Base-by-base conservation (phyloP, 306 rosid species). In the Notholithocarpus densiflorus region DNA sequence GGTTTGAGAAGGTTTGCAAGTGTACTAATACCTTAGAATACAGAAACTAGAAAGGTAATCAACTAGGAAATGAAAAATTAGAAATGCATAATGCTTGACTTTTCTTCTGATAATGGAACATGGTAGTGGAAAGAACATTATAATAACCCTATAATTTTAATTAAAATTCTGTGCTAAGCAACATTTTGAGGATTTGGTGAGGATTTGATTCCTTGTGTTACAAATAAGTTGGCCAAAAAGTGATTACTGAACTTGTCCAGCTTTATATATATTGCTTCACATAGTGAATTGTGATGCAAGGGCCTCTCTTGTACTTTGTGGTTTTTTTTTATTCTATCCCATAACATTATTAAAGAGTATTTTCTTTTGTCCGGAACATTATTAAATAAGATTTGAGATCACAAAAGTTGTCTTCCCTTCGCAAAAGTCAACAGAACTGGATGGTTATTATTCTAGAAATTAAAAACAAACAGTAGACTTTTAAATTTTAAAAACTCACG, bases 131-230 rank as follows among this genome's bases (percentile, higher is more conserved):
- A 17, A 56, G 5, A n/a, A 59, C 8, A 6, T 17, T 53, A 54
- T 34, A 20, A 13, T 51, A 20, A 15, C 3, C 66, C 5, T 11
- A 23, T 20, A 37, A 52, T 71, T n/a, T 8, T 31, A 34, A 20
- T 78, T 51, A 27, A 26, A 64, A 62, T 19, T 52, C 9, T 45
- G 32, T 48, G 31, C 40, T 34, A 72, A 57, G 70, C 57, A 68
- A 75, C 74, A 71, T 75, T 72, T 40, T 34, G 76, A 72, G 26
- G 87, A 83, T 83, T 29, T 53, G 77, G 21, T 5, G 75, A 68
- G 56, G 86, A 81, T 77, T 84, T 82, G 84, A 80, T 80, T 80
- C 82, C 80, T 71, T 17, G 62, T 64, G 45, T 40, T 75, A 53
- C 37, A 15, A 55, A 53, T 65, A 60, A 48, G 52, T 72, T 76